phyloP scores from a whole-genome alignment of 1,284 basidiomycete species.

The Boletellus deceptivus region DNA sequence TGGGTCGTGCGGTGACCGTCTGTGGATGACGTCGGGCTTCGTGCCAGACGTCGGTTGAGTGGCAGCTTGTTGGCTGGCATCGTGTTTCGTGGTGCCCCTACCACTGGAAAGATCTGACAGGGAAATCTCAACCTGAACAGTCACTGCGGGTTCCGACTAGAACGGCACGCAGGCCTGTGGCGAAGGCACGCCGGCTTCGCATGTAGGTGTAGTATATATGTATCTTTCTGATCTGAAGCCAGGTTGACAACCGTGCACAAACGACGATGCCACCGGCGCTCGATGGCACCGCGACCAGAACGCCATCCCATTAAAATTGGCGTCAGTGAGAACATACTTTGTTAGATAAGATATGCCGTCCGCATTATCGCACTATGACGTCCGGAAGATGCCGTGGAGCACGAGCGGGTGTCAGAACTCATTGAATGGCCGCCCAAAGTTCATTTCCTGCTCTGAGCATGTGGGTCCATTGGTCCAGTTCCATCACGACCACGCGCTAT shows the following conservation, averaged over 20 bases:
- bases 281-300: no score
- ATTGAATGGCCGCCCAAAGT: background rate
- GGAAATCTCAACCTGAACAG: background rate
- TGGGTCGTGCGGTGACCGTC: no score
- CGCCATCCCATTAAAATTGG: background rate
- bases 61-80: background rate
- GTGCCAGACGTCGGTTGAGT: background rate
- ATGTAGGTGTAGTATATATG: background rate
- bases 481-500: slow-evolving; percentile 9
- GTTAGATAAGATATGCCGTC: background rate
- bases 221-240: no score
- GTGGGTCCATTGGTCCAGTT: background rate
- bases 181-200: slow-evolving; percentile 13
- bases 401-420: background rate
- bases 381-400: slow-evolving; percentile 20
- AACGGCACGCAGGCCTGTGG: slow-evolving; percentile 7
- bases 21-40: no score
- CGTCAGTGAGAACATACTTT: background rate
- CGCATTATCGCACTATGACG: no score
- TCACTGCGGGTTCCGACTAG: slow-evolving; percentile 8
- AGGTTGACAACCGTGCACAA: no score
- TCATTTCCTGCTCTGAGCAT: slow-evolving; percentile 3
- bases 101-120: slow-evolving; percentile 10
- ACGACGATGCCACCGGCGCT: no score
- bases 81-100: slow-evolving; percentile 7